phyloP scores from a whole-genome alignment of 2,329 filamentous ascomycete species.

The Stagonosporopsis rhizophila region DNA sequence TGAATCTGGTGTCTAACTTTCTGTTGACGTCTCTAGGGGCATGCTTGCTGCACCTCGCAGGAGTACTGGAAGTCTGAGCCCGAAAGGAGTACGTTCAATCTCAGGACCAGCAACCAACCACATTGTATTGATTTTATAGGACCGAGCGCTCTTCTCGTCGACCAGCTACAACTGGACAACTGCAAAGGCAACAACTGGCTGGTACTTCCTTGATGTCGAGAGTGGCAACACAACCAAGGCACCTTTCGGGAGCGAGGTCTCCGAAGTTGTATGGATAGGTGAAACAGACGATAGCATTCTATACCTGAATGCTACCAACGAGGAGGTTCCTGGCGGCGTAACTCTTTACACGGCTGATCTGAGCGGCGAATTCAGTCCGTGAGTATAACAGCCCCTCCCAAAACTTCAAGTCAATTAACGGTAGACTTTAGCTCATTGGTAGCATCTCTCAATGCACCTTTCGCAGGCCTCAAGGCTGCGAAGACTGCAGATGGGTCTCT shows the following conservation, averaged over 20 bases:
- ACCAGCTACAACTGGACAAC: conserved; percentile 47
- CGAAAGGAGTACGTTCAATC: conserved; percentile 37
- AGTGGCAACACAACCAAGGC: conserved; percentile 44
- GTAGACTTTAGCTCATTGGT: conserved; percentile 34
- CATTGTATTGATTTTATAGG: conserved; percentile 26
- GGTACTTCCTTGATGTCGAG: conserved; percentile 43
- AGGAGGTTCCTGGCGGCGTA: conserved; percentile 53
- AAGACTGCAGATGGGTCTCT: conserved; percentile 49
- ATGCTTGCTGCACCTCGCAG: conserved; percentile 40
- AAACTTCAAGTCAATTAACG: not conserved
- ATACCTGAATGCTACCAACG: conserved; percentile 69
- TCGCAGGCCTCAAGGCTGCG: conserved; percentile 58
- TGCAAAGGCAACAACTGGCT: conserved; percentile 58
- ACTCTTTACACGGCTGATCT: conserved; percentile 46
- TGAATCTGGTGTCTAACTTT: not conserved
- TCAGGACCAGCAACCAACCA: not conserved
- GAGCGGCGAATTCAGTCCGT: conserved; percentile 36
- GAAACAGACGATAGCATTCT: conserved; percentile 60
- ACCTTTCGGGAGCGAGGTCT: conserved; percentile 41
- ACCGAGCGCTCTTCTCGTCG: conserved; percentile 44
- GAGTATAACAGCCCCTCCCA: not conserved
- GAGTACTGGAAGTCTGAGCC: conserved; percentile 43
- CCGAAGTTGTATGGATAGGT: conserved; percentile 46
- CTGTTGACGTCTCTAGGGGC: conserved; percentile 22
- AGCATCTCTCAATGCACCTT: conserved; percentile 54